A percentile compares a stretch with the other conserved stretches of the same genome.
Conservation (phyloP, 768 basidiomycete species). For the Lentinula aciculospora region DNA sequence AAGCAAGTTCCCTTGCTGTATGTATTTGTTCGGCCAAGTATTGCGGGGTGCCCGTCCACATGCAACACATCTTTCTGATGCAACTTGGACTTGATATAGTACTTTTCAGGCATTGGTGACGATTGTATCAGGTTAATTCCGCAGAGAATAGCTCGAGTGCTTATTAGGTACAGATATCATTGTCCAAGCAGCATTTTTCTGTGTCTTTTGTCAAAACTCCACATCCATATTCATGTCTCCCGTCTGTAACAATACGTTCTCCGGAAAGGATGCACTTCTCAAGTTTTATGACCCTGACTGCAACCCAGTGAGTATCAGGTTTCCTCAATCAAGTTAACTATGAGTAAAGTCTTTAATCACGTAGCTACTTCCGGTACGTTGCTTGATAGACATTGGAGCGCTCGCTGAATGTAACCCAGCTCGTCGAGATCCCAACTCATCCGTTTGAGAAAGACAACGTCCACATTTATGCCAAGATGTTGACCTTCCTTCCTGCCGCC, state of each 20-base stretch:
- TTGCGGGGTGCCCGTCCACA: too few species aligned
- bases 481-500: constrained; percentile 17
- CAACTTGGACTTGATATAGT: too few species aligned
- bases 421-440: constrained; percentile 17
- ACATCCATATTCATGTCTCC: background rate
- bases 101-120: too few species aligned
- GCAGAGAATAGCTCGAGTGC: too few species aligned
- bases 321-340: background rate
- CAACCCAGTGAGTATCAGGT: constrained; percentile 9
- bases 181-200: too few species aligned
- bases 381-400: background rate
- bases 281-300: constrained; percentile 19
- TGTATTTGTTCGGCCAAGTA: too few species aligned
- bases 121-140: too few species aligned
- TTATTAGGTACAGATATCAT: too few species aligned
- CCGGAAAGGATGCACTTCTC: constrained; percentile 14
- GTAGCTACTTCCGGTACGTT: background rate
- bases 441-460: constrained; percentile 14
- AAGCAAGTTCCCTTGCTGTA: too few species aligned
- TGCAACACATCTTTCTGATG: too few species aligned
- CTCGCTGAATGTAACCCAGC: constrained; percentile 4
- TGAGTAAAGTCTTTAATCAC: background rate
- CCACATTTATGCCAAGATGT: constrained; percentile 18
- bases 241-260: constrained; percentile 13
- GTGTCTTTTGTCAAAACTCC: too few species aligned